A percentile compares a stretch with the other conserved stretches of the same genome.
phyloP scores from a whole-genome alignment of 306 rosid genomes.

The Crataegus laevigata region DNA sequence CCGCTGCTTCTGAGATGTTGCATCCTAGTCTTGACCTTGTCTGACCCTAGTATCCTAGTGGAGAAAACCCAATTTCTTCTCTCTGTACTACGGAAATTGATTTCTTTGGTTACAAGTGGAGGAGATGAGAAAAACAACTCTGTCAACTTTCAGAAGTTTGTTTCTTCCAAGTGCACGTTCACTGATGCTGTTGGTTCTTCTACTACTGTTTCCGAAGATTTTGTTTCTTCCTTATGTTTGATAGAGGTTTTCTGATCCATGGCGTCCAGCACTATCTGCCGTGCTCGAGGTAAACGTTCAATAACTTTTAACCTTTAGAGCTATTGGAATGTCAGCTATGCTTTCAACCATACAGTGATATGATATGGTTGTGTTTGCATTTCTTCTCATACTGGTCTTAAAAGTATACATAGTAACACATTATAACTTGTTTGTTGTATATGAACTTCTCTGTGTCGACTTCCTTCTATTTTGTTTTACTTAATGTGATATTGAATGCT shows the following conservation, averaged over 20 bases:
- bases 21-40: conserved; percentile 38
- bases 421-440: neutral
- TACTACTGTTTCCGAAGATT: conserved; percentile 20
- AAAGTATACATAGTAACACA: no score
- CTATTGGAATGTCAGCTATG: neutral
- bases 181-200: neutral
- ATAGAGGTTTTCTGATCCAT: conserved; percentile 35
- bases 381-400: neutral
- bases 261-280: conserved; percentile 45
- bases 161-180: conserved; percentile 19
- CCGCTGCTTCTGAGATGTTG: conserved; percentile 51
- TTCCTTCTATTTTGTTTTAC: neutral
- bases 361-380: neutral
- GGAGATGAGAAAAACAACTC: conserved; percentile 6
- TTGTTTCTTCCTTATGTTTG: conserved; percentile 29
- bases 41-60: conserved; percentile 24
- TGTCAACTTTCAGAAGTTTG: conserved; percentile 29
- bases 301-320: neutral
- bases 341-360: neutral
- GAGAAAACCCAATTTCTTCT: conserved; percentile 34
- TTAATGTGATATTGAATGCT: neutral
- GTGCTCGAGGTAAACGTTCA: conserved; percentile 54
- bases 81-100: conserved; percentile 26
- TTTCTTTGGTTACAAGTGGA: conserved; percentile 19
- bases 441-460: neutral